Evolutionary conservation across 495 filamentous ascomycete genomes (phyloP).

Genomic region (Penicillium pulvis): DNA sequence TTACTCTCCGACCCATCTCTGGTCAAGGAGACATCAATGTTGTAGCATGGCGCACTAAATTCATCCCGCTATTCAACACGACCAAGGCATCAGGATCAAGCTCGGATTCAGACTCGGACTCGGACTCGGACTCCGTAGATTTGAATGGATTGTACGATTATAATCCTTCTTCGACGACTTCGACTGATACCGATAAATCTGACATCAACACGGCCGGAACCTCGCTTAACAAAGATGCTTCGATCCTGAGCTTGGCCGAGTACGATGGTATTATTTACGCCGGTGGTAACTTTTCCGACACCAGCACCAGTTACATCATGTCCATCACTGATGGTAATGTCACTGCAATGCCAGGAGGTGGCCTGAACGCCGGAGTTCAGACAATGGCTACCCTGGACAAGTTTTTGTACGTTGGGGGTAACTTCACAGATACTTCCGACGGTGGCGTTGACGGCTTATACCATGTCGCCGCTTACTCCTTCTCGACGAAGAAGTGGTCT

Average conservation of each 20-base stretch:
- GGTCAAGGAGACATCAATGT: constrained; percentile 72
- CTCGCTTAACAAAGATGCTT: constrained; percentile 63
- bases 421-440: constrained; percentile 75
- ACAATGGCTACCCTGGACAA: constrained; percentile 66
- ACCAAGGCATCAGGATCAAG: constrained; percentile 16
- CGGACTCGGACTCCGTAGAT: constrained; percentile 45
- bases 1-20: constrained; percentile 72
- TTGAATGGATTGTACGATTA: constrained; percentile 94
- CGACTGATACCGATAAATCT: constrained; percentile 69
- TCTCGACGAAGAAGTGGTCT: constrained; percentile 66
- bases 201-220: constrained; percentile 72
- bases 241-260: constrained; percentile 62
- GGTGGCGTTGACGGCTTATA: constrained; percentile 61
- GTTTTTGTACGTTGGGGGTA: constrained; percentile 79
- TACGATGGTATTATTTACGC: constrained; percentile 66
- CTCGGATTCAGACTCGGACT: constrained; percentile 3
- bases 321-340: constrained; percentile 66
- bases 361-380: constrained; percentile 78
- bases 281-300: constrained; percentile 80
- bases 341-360: constrained; percentile 63
- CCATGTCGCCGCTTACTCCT: constrained; percentile 77
- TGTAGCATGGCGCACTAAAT: constrained; percentile 83
- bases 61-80: constrained; percentile 68
- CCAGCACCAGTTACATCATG: constrained; percentile 70
- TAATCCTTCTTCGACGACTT: constrained; percentile 61